A percentile compares a stretch with the other conserved stretches of the same genome.
Conservation (phyloP, 495 filamentous ascomycete species). For the Haplographium delicatum region DNA sequence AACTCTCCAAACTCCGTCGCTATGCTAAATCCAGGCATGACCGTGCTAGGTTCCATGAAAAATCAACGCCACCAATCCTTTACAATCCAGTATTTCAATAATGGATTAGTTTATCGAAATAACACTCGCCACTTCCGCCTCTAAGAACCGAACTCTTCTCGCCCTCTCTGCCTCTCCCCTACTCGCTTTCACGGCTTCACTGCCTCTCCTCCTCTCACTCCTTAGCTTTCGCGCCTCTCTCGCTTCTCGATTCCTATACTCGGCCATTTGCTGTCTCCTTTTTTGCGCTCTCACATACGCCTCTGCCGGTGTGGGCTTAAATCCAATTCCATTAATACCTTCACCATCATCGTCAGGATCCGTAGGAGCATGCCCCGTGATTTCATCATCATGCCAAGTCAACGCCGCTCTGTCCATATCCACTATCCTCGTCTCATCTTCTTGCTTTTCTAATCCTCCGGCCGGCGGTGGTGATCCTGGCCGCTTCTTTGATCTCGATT, state of each 20-base stretch:
- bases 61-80: not conserved
- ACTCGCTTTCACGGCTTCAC: conserved; percentile 17
- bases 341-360: conserved; percentile 74
- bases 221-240: conserved; percentile 74
- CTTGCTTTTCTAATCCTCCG: not conserved
- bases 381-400: conserved; percentile 80
- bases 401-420: conserved; percentile 51
- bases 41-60: not conserved
- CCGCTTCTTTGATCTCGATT: conserved; percentile 35
- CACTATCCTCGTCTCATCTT: conserved; percentile 31
- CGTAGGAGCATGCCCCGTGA: conserved; percentile 71
- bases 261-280: conserved; percentile 73
- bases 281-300: conserved; percentile 71
- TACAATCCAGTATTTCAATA: no score
- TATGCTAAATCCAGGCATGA: not conserved
- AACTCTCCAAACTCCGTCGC: not conserved
- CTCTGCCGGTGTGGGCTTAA: conserved; percentile 78
- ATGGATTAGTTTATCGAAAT: not conserved
- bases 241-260: conserved; percentile 78
- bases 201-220: conserved; percentile 53
- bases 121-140: conserved; percentile 18
- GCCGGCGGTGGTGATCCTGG: conserved; percentile 38
- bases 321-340: conserved; percentile 86
- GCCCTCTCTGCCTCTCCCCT: conserved; percentile 13
- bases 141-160: conserved; percentile 24